Percentiles rank a stretch among this genome's conserved stretches.
Conservation (phyloP, 176 grass and related monocot species). For the Avena eriantha region DNA sequence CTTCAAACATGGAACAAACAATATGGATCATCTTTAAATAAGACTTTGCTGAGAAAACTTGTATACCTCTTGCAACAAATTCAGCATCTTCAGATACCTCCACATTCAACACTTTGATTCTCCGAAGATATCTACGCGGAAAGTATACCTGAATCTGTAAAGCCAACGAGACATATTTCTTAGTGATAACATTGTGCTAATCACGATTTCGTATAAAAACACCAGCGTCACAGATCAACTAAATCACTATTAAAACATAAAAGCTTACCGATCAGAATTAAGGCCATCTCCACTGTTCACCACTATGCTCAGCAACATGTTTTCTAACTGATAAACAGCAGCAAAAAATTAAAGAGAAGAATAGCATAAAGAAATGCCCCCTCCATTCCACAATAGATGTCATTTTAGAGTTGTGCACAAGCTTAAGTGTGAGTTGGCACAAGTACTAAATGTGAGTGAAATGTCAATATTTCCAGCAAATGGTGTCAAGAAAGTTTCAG, state of each 20-base stretch:
- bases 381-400: background rate
- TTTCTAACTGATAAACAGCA: background rate
- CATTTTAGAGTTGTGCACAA: background rate
- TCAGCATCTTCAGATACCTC: background rate
- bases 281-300: background rate
- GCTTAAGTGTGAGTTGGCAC: background rate
- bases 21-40: constrained; percentile 6
- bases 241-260: background rate
- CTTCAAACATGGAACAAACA: background rate
- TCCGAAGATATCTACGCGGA: background rate
- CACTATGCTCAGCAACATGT: background rate
- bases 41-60: background rate
- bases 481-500: background rate
- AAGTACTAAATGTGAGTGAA: background rate
- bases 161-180: background rate
- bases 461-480: background rate
- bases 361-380: background rate
- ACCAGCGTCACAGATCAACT: background rate
- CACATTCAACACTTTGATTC: background rate
- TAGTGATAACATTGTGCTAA: background rate
- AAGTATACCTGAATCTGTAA: background rate
- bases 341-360: background rate
- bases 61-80: background rate
- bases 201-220: background rate
- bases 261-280: background rate